phyloP scores from a whole-genome alignment of 129 eudicot genomes.

The Centaurea solstitialis region DNA sequence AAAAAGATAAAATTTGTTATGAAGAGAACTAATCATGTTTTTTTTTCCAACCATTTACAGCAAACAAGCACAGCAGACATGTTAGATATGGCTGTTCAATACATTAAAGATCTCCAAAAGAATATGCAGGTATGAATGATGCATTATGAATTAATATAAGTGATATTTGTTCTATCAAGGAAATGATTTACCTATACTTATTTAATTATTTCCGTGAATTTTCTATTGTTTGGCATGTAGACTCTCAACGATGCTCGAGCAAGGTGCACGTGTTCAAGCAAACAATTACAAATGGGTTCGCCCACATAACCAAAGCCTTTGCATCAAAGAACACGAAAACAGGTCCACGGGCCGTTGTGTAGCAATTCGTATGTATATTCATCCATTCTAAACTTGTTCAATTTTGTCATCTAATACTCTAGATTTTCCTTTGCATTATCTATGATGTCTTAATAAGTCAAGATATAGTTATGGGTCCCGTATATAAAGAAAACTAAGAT shows the following conservation, averaged over 20 bases:
- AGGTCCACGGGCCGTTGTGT: background rate
- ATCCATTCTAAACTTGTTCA: background rate
- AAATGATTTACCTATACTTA: background rate
- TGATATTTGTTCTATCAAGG: background rate
- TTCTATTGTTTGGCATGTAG: conserved; percentile 36
- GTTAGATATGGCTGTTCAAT: conserved; percentile 90
- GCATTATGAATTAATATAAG: background rate
- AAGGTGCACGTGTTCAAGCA: conserved; percentile 59
- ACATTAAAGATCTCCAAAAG: conserved; percentile 83
- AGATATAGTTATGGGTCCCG: background rate
- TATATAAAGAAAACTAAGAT: background rate
- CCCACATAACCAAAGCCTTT: conserved; percentile 8
- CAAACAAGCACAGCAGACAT: conserved; percentile 93
- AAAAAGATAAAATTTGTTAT: background rate
- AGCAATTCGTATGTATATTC: conserved; percentile 8
- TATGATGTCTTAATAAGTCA: background rate
- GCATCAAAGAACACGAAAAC: conserved; percentile 1
- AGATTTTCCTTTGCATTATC: background rate
- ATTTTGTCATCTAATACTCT: background rate
- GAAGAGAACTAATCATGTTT: background rate
- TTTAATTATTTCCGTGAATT: conserved; percentile 3
- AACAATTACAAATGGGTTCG: conserved; percentile 17
- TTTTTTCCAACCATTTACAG: conserved; percentile 37
- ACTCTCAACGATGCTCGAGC: conserved; percentile 50
- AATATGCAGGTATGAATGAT: conserved; percentile 52